Evolutionary conservation across 257 asterid genomes (phyloP).

Genomic region (Apocynum venetum): DNA sequence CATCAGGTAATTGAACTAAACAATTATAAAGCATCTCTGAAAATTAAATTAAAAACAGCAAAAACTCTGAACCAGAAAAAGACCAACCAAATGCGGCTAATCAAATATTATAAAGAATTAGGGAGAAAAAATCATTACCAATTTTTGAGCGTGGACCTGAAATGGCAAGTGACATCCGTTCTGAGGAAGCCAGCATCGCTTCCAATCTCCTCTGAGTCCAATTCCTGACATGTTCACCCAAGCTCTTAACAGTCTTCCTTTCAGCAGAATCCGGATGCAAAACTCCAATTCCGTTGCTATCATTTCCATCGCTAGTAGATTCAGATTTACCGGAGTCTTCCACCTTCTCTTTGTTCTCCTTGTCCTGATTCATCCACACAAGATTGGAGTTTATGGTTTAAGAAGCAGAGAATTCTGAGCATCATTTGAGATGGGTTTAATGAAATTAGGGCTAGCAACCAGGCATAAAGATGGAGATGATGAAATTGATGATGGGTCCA

Average conservation of each 20-base stretch:
- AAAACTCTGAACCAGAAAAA: not conserved
- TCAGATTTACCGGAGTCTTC: not conserved
- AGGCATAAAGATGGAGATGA: conserved; percentile 14
- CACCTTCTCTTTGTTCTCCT: conserved; percentile 6
- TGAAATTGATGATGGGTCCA: conserved; percentile 1
- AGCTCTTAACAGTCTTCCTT: conserved; percentile 14
- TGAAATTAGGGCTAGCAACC: not conserved
- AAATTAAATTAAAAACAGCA: not conserved
- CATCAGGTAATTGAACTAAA: not conserved
- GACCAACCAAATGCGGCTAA: not conserved
- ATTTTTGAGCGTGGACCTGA: conserved; percentile 52
- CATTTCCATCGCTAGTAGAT: not conserved
- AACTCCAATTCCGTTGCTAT: conserved; percentile 5
- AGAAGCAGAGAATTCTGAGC: not conserved
- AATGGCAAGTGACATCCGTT: conserved; percentile 47
- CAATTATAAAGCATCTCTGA: not conserved
- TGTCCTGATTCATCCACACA: conserved; percentile 1
- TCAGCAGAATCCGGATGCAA: conserved; percentile 5
- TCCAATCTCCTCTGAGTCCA: conserved; percentile 41
- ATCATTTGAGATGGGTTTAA: conserved; percentile 11
- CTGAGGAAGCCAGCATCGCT: conserved; percentile 45
- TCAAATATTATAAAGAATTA: not conserved
- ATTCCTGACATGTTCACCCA: conserved; percentile 37
- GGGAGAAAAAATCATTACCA: conserved; percentile 28
- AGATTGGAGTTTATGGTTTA: conserved; percentile 4